phyloP scores from a whole-genome alignment of 768 basidiomycete genomes.

The Sporobolomyces phaffii region DNA sequence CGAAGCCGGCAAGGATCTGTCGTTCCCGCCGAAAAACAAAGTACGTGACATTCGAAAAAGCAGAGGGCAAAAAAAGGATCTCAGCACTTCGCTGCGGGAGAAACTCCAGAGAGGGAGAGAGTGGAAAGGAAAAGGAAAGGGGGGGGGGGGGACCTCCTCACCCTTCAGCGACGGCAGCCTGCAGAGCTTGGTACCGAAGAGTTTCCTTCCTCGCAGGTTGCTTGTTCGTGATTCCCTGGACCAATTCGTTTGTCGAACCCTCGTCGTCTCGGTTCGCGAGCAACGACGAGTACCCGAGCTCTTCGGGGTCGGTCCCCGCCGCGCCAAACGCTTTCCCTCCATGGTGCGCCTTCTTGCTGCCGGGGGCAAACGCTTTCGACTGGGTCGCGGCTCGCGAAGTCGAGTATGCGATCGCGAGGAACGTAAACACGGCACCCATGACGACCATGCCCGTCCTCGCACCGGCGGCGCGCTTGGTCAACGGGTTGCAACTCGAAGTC shows the following conservation, averaged over 20 bases:
- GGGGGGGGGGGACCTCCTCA: constrained; percentile 46
- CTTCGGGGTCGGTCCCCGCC: constrained; percentile 47
- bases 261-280: constrained; percentile 55
- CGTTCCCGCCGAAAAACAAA: no score
- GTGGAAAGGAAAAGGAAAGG: background rate
- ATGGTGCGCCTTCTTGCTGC: constrained; percentile 51
- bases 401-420: constrained; percentile 96
- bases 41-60: no score
- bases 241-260: constrained; percentile 46
- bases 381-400: constrained; percentile 94
- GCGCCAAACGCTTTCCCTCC: constrained; percentile 49
- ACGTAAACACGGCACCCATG: constrained; percentile 89
- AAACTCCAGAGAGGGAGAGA: background rate
- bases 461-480: constrained; percentile 58
- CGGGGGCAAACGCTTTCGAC: constrained; percentile 72
- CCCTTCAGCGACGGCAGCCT: constrained; percentile 96
- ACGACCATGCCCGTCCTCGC: constrained; percentile 81
- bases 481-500: constrained; percentile 69
- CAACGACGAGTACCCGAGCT: constrained; percentile 57
- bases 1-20: constrained; percentile 83
- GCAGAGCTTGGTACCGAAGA: constrained; percentile 64
- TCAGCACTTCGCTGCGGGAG: no score
- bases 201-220: constrained; percentile 31
- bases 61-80: no score
- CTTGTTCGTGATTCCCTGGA: constrained; percentile 30